Evolutionary conservation across 208 protist genomes (phyloP).

Genomic region (Trypanosoma mega): DNA sequence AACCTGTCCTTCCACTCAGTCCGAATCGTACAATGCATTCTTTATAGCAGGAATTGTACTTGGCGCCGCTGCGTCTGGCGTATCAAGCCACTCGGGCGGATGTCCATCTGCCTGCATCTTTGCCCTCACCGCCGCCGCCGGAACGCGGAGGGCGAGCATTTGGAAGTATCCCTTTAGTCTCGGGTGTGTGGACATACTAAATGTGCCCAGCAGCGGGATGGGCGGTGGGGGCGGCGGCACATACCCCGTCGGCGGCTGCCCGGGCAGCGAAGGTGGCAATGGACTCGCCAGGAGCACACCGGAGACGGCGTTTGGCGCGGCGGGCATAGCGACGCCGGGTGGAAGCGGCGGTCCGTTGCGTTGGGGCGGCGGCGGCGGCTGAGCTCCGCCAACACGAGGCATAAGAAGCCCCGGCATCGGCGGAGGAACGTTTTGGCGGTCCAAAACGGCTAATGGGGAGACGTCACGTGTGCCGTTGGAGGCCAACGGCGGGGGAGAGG

Average conservation of each 20-base stretch:
- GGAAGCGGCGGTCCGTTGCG: conserved; percentile 20
- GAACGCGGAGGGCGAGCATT: conserved; percentile 55
- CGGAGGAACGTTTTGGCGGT: conserved; percentile 16
- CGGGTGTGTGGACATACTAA: conserved; percentile 47
- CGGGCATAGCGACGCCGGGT: neutral
- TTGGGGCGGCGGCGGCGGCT: conserved; percentile 13
- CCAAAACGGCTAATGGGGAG: neutral
- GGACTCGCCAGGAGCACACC: too few relatives aligned
- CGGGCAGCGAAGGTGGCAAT: too few relatives aligned
- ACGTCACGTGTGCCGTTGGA: neutral
- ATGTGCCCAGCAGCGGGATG: conserved; percentile 39
- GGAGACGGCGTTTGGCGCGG: too few relatives aligned
- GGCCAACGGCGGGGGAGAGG: neutral
- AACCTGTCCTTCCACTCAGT: conserved; percentile 31
- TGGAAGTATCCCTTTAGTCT: conserved; percentile 64
- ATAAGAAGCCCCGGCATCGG: conserved; percentile 30
- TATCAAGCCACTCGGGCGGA: conserved; percentile 58
- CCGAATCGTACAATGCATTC: conserved; percentile 45
- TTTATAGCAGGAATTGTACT: conserved; percentile 24
- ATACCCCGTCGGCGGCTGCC: conserved; percentile 15
- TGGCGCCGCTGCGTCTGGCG: conserved; percentile 51
- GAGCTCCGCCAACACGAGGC: neutral
- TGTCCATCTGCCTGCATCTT: conserved; percentile 66
- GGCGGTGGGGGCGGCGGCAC: conserved; percentile 28
- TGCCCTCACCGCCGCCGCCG: conserved; percentile 35